Evolutionary conservation across 2,329 filamentous ascomycete species (phyloP).

Genomic region (Apiospora kogelbergensis): DNA sequence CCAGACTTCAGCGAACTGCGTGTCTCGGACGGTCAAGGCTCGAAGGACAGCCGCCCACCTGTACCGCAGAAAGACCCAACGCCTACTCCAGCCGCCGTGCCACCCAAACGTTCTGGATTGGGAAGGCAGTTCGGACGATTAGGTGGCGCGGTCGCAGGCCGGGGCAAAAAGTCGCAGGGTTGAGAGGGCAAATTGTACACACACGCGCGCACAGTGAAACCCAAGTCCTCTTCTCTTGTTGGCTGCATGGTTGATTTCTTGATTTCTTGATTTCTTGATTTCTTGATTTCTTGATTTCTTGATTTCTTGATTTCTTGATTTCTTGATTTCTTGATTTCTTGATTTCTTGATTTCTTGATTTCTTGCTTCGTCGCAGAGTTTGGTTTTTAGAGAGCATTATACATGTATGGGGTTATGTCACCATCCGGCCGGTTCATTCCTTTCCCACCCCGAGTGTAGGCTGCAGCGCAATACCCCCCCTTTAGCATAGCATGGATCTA

Average conservation of each 20-base stretch:
- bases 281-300: too few relatives aligned
- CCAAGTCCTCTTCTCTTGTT: not conserved
- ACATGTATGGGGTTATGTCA: not conserved
- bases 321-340: too few relatives aligned
- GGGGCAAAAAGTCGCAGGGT: slow-evolving; percentile 52
- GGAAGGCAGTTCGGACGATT: slow-evolving; percentile 69
- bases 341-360: not conserved
- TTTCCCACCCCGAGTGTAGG: slow-evolving; percentile 3
- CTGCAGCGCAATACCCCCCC: slow-evolving; percentile 6
- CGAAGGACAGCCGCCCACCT: slow-evolving; percentile 38
- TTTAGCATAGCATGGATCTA: slow-evolving; percentile 10
- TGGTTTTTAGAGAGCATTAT: not conserved
- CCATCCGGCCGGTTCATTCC: slow-evolving; percentile 2
- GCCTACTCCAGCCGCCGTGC: slow-evolving; percentile 38
- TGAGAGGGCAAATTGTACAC: slow-evolving; percentile 12
- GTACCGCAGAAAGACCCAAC: slow-evolving; percentile 51
- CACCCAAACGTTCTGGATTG: slow-evolving; percentile 61
- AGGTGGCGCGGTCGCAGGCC: slow-evolving; percentile 68
- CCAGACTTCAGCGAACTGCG: slow-evolving; percentile 42
- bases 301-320: too few relatives aligned
- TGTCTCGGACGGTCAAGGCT: slow-evolving; percentile 40
- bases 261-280: not conserved
- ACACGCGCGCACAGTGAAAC: too few relatives aligned
- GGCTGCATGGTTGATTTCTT: not conserved
- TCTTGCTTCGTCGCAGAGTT: not conserved